Evolutionary conservation across 2,329 filamentous ascomycete genomes (phyloP), one percentile per base, ranked within the genome.

Genomic region (Colletotrichum tamarilloi): DNA sequence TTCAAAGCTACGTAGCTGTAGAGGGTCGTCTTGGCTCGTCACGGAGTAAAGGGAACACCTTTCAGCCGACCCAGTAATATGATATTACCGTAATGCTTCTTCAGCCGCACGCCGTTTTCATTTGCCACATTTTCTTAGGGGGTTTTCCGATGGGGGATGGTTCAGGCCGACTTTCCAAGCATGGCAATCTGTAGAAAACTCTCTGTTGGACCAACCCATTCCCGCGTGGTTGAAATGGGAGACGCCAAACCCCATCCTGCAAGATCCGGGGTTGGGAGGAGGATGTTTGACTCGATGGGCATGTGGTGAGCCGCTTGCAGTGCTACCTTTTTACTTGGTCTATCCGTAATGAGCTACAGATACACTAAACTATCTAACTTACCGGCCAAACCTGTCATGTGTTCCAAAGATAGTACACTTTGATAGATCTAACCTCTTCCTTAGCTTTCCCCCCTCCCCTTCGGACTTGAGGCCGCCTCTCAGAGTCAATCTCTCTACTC

Each of bases 281-380:
- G 46, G 19, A 32, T 32, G 32, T 32, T 46, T 12, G 67, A 57
- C 24, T 63, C 52, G 35, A 46, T 3, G 32, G 49, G 26, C 22
- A 56, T 65, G 49, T 28, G 49, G 49, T 38, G 63, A 67, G 57
- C 68, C 63, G 68, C 63, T 72, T 62, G 68, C 68, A 22, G 62
- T 55, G 53, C 56, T 56, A 62, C 56, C 49, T 53, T 3, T 9
- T 64, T 38, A 24, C 30, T 38, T 65, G 32, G 32, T 16, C 16
- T 42, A 42, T 7, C 38, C 38, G 5, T 42, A 42, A 5, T 19
- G 14, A 42, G 32, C 32, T 42, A 16, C 14, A 42, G 38, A 38
- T 24, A 22, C 38, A 49, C 28, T 35, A 30, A 16, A 55, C 7
- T 9, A 24, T 42, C 9, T 30, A 8, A 14, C 22, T 14, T 58